Percentiles rank a stretch among this genome's conserved stretches.
Conservation (phyloP, 352 stramenopile genomes). For the Pythium utonaiense region DNA sequence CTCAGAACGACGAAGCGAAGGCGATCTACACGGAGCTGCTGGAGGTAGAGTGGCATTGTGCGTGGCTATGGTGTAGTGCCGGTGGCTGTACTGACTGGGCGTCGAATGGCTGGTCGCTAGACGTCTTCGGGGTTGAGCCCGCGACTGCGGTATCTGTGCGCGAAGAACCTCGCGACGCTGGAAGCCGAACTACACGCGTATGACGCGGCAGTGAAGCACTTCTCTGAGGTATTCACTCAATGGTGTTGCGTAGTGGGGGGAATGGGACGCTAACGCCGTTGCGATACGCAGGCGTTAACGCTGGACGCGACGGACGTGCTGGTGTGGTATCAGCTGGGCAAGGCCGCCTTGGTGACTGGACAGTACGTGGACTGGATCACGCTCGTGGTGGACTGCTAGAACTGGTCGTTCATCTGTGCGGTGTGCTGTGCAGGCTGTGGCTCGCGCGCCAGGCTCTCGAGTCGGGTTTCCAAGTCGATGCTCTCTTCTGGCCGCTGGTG, state of each 20-base stretch:
- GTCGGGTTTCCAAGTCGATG: constrained; percentile 50
- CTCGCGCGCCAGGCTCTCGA: constrained; percentile 55
- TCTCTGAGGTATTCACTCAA: constrained; percentile 28
- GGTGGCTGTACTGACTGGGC: background rate
- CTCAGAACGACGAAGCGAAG: constrained; percentile 29
- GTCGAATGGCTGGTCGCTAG: background rate
- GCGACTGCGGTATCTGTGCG: constrained; percentile 61
- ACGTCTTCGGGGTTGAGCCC: constrained; percentile 32
- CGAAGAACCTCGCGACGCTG: constrained; percentile 65
- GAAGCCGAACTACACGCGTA: constrained; percentile 42
- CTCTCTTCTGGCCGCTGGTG: constrained; percentile 61
- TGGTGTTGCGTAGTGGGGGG: background rate
- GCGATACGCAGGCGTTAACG: constrained; percentile 37
- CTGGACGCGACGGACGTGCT: constrained; percentile 71
- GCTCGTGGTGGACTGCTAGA: background rate
- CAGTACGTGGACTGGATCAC: constrained; percentile 24
- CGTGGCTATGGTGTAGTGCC: background rate
- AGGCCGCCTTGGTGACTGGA: constrained; percentile 50
- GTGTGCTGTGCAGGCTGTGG: constrained; percentile 38
- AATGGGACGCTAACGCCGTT: no score
- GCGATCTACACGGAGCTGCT: constrained; percentile 33
- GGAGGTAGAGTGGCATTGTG: constrained; percentile 1
- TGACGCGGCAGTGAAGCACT: constrained; percentile 41
- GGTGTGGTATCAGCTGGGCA: constrained; percentile 71
- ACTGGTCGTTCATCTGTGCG: background rate